phyloP scores from a whole-genome alignment of 2,329 filamentous ascomycete species.

The Phialophora verrucosa region DNA sequence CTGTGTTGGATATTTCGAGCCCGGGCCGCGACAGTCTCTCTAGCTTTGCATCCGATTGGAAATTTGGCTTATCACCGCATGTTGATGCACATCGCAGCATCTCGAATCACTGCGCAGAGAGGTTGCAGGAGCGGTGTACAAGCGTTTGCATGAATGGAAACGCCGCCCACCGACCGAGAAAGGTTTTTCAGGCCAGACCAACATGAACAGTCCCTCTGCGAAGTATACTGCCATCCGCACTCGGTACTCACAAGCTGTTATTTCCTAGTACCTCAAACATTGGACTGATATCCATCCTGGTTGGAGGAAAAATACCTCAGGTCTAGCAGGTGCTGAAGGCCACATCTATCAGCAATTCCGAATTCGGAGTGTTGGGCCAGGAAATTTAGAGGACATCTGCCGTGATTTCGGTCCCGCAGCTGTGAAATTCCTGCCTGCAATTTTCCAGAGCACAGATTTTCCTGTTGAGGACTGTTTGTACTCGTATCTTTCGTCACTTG shows the following conservation, averaged over 20 bases:
- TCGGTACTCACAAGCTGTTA: neutral
- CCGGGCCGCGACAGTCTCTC: neutral
- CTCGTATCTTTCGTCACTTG: neutral
- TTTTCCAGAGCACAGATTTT: neutral
- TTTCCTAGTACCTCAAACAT: neutral
- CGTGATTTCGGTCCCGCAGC: neutral
- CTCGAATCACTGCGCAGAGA: neutral
- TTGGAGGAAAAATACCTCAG: conserved; percentile 1
- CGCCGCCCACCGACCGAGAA: neutral
- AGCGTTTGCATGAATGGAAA: neutral
- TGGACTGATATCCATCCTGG: neutral
- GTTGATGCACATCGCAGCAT: neutral
- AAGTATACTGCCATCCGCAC: neutral
- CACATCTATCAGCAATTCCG: neutral
- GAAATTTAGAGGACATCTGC: neutral
- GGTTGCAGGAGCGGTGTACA: neutral
- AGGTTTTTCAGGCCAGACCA: neutral
- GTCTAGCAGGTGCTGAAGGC: neutral
- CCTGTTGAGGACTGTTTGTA: neutral
- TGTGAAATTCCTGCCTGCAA: neutral
- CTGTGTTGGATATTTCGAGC: neutral
- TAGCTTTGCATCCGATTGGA: neutral
- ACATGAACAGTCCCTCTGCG: neutral
- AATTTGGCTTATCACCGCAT: neutral
- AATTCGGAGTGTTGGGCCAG: neutral